Conservation (phyloP, 2,329 filamentous ascomycete species). For the Fusarium chaquense region DNA sequence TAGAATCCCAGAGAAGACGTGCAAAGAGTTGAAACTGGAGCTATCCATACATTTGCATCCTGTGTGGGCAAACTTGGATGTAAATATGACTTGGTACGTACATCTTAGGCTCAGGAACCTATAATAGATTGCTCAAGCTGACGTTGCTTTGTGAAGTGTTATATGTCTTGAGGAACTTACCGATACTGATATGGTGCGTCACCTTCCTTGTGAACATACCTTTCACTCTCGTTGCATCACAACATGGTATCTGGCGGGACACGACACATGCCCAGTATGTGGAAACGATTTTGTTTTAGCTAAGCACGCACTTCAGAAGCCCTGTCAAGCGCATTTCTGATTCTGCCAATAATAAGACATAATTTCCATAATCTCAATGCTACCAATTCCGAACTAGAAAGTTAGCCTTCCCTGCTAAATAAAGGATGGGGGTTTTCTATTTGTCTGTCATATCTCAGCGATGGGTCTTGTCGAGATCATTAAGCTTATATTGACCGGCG, state of each 20-base stretch:
- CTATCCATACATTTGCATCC: neutral
- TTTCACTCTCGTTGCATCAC: constrained; percentile 2
- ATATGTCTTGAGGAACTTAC: neutral
- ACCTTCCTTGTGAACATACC: neutral
- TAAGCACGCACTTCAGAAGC: neutral
- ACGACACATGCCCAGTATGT: constrained; percentile 2
- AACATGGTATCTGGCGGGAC: neutral
- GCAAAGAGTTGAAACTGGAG: neutral
- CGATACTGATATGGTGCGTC: neutral
- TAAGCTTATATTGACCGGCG: too few species aligned
- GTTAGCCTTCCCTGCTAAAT: too few species aligned
- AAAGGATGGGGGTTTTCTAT: too few species aligned
- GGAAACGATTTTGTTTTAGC: neutral
- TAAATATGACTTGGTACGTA: neutral
- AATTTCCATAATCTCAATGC: too few species aligned
- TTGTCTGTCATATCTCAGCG: too few species aligned
- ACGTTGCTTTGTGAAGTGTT: neutral
- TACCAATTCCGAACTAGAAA: too few species aligned
- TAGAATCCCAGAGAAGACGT: neutral
- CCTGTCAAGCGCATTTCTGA: neutral
- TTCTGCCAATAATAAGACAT: neutral
- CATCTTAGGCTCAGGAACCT: too few species aligned
- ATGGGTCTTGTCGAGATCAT: too few species aligned
- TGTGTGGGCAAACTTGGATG: neutral
- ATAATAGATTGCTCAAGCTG: fast-evolving